phyloP scores from a whole-genome alignment of 1,284 basidiomycete genomes.

The Serendipita sp. region DNA sequence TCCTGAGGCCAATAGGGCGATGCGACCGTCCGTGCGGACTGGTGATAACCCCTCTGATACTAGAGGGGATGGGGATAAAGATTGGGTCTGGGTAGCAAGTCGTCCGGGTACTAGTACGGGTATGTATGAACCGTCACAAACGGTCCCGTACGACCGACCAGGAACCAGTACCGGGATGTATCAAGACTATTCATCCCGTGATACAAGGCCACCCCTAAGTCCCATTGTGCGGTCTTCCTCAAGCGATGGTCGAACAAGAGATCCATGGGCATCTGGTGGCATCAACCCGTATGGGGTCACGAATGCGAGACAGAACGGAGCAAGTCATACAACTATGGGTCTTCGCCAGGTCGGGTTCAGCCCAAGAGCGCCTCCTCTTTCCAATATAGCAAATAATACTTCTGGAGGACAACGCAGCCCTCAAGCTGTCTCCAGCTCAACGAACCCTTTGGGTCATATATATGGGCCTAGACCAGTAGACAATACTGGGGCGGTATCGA shows the following conservation, averaged over 20 bases:
- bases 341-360: background rate
- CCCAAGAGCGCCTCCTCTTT: background rate
- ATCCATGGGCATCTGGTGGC: background rate
- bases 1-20: background rate
- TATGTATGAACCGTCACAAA: background rate
- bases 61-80: background rate
- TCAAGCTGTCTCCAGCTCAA: background rate
- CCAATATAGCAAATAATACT: background rate
- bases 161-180: conserved; percentile 6
- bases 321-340: background rate
- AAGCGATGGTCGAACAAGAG: background rate
- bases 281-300: background rate
- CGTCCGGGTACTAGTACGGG: background rate
- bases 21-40: background rate
- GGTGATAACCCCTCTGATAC: background rate
- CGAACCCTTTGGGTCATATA: background rate
- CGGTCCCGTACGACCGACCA: background rate
- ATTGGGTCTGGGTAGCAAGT: background rate
- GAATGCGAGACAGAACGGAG: background rate
- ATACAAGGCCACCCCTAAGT: background rate
- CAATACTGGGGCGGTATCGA: background rate
- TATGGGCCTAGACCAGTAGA: background rate
- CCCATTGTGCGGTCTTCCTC: background rate
- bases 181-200: background rate
- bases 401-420: background rate